These are phyloP conservation scores for Cladosporium sphaerospermum DNA, from an alignment of 2,329 filamentous ascomycete species.

Conservation along the genomic window DNA sequence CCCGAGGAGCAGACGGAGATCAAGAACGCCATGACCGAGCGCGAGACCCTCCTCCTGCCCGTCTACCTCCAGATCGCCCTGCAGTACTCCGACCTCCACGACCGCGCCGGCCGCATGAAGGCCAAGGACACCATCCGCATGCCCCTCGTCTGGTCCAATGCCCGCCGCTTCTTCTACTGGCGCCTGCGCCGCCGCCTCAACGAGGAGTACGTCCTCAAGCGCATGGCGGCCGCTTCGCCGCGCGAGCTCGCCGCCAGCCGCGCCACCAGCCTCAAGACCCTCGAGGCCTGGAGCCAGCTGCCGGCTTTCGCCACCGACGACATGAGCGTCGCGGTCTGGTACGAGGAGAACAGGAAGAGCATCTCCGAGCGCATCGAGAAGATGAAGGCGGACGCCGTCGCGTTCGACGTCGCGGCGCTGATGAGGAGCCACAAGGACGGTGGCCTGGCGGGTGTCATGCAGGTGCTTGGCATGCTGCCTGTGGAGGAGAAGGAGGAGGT, in stretches of 20 bases:
- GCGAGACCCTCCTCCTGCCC: conserved; percentile 83
- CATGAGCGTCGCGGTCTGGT: conserved; percentile 82
- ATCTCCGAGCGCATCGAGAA: conserved; percentile 79
- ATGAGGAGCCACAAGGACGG: conserved; percentile 61
- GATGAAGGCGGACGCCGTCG: conserved; percentile 69
- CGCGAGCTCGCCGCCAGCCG: conserved; percentile 38
- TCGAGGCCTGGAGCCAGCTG: conserved; percentile 78
- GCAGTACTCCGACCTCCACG: conserved; percentile 95
- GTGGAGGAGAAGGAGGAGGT: conserved; percentile 82
- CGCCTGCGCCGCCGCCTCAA: conserved; percentile 92
- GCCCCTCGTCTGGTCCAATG: conserved; percentile 76
- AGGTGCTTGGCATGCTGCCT: conserved; percentile 79
- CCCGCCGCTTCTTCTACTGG: conserved; percentile 99
- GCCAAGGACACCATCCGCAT: conserved; percentile 92
- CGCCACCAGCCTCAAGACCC: conserved; percentile 58
- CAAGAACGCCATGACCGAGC: conserved; percentile 75
- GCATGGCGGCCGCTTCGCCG: conserved; percentile 55
- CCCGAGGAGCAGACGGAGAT: conserved; percentile 70
- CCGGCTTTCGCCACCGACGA: conserved; percentile 73
- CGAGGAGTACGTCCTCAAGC: conserved; percentile 94
- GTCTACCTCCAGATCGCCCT: conserved; percentile 94
- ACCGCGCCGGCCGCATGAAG: conserved; percentile 94
- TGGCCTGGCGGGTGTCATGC: conserved; percentile 77
- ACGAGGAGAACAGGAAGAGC: conserved; percentile 84
- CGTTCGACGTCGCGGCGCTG: conserved; percentile 62